phyloP scores from a whole-genome alignment of 2,329 filamentous ascomycete species.

The Periconia sp. region DNA sequence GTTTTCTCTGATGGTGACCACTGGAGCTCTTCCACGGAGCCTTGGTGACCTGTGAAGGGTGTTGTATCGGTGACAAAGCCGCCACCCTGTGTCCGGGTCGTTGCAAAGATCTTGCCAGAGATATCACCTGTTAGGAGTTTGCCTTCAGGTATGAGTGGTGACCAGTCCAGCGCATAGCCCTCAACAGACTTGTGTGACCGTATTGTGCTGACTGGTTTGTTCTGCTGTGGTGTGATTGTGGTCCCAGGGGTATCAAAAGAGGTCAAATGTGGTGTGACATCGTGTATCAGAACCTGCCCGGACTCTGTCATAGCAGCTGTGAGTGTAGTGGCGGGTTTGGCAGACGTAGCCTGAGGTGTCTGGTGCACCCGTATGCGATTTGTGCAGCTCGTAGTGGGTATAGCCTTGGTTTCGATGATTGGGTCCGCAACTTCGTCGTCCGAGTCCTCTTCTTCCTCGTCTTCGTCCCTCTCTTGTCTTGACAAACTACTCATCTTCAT shows the following conservation, averaged over 20 bases:
- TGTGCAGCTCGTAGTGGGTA: slow-evolving; percentile 84
- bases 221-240: slow-evolving; percentile 78
- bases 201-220: slow-evolving; percentile 86
- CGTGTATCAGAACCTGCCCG: slow-evolving; percentile 86
- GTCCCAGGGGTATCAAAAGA: slow-evolving; percentile 91
- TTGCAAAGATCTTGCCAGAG: slow-evolving; percentile 86
- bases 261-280: slow-evolving; percentile 86
- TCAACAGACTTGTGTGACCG: slow-evolving; percentile 85
- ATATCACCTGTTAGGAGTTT: slow-evolving; percentile 93
- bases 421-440: slow-evolving; percentile 80
- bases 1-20: slow-evolving; percentile 94
- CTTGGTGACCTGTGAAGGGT: slow-evolving; percentile 81
- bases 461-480: slow-evolving; percentile 79
- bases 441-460: slow-evolving; percentile 69
- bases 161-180: slow-evolving; percentile 98
- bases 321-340: slow-evolving; percentile 77
- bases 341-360: slow-evolving; percentile 72
- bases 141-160: slow-evolving; percentile 76
- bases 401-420: slow-evolving; percentile 89
- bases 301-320: slow-evolving; percentile 94
- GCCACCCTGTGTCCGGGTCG: slow-evolving; percentile 83
- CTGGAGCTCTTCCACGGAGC: slow-evolving; percentile 91
- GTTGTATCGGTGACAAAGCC: slow-evolving; percentile 87
- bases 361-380: slow-evolving; percentile 93
- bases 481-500: slow-evolving; percentile 95